Conservation (phyloP, 1,284 basidiomycete genomes). For the Cryptococcus wingfieldii region DNA sequence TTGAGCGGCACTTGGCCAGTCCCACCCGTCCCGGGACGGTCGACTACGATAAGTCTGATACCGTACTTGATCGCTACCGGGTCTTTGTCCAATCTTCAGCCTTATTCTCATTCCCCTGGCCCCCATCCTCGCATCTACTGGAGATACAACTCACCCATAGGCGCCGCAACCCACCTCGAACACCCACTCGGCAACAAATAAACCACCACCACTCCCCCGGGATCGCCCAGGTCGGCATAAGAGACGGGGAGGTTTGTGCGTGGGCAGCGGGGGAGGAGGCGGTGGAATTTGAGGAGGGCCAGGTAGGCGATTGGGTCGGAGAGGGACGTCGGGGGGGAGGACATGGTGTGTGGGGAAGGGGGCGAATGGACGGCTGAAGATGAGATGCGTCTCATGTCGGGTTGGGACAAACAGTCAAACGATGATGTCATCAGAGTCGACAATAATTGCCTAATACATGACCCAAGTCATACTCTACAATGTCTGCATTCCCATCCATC, state of each 20-base stretch:
- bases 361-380: too few relatives aligned
- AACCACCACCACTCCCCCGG: slow-evolving; percentile 35
- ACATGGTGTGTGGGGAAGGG: background rate
- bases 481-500: too few relatives aligned
- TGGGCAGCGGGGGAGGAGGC: slow-evolving; percentile 29
- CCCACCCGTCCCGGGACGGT: slow-evolving; percentile 42
- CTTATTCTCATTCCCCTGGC: background rate
- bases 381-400: too few relatives aligned
- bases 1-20: slow-evolving; percentile 32
- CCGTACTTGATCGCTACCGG: slow-evolving; percentile 35
- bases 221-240: slow-evolving; percentile 41
- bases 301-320: slow-evolving; percentile 37
- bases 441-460: too few relatives aligned
- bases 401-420: too few relatives aligned
- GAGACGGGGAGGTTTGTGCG: slow-evolving; percentile 35
- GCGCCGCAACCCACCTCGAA: slow-evolving; percentile 41
- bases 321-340: slow-evolving; percentile 13
- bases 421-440: too few relatives aligned
- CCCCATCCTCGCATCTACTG: background rate
- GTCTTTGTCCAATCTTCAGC: slow-evolving; percentile 20
- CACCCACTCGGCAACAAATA: slow-evolving; percentile 41
- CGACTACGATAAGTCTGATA: slow-evolving; percentile 40
- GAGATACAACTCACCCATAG: slow-evolving; percentile 30
- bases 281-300: slow-evolving; percentile 32
- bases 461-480: too few relatives aligned